Evolutionary conservation across 2,329 filamentous ascomycete species (phyloP).

Genomic region (Epichloe gansuensis): DNA sequence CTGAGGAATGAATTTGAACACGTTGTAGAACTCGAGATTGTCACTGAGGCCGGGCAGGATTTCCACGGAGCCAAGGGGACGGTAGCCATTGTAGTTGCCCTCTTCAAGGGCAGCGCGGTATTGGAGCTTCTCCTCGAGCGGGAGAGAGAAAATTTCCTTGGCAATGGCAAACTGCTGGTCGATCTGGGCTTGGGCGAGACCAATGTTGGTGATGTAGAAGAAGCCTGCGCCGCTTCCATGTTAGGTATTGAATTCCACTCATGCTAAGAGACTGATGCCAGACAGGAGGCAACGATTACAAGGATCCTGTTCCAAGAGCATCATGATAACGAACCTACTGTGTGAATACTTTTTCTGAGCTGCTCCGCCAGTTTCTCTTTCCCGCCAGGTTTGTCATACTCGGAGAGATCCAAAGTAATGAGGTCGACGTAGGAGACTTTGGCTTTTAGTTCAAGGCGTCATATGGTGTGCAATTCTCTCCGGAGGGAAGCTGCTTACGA

Average conservation of each 20-base stretch:
- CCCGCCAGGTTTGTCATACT: constrained; percentile 40
- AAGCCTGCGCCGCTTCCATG: constrained; percentile 25
- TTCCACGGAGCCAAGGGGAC: constrained; percentile 30
- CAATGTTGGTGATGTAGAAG: constrained; percentile 53
- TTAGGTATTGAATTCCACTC: not conserved
- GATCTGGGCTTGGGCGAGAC: constrained; percentile 46
- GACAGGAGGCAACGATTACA: too few relatives aligned
- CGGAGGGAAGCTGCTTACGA: not conserved
- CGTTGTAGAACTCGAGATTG: constrained; percentile 29
- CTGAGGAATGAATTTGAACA: constrained; percentile 27
- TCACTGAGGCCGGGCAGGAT: constrained; percentile 22
- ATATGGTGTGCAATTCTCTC: not conserved
- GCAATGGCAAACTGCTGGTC: constrained; percentile 50
- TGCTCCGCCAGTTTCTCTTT: constrained; percentile 41
- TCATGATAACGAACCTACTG: constrained; percentile 16
- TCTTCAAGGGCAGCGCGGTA: constrained; percentile 37
- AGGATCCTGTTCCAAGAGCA: not conserved
- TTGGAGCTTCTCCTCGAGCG: constrained; percentile 46
- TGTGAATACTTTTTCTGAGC: constrained; percentile 40
- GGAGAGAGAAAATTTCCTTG: constrained; percentile 43
- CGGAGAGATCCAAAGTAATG: constrained; percentile 42
- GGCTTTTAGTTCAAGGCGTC: not conserved
- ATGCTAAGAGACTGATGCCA: not conserved
- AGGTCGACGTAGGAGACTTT: constrained; percentile 41
- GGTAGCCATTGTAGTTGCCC: constrained; percentile 46